A percentile compares a stretch with the other conserved stretches of the same genome.
Conservation (phyloP, 768 basidiomycete genomes). For the Auricularia sp. region DNA sequence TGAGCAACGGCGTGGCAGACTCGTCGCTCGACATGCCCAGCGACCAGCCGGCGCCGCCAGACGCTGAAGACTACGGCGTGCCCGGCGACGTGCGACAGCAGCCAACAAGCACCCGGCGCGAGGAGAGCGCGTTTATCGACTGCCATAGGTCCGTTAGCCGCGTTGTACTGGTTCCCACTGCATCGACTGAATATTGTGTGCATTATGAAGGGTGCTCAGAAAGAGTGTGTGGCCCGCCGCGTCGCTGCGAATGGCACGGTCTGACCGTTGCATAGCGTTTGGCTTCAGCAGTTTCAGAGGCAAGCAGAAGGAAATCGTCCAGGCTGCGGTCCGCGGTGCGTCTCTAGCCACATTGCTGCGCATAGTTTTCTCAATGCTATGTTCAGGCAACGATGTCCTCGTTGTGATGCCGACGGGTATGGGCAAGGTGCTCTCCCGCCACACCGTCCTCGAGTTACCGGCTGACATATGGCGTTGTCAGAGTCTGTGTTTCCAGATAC, state of each 20-base stretch:
- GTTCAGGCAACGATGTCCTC: slow-evolving; percentile 56
- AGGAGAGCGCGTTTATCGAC: background rate
- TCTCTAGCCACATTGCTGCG: background rate
- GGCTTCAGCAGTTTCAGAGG: slow-evolving; percentile 61
- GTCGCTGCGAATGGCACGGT: background rate
- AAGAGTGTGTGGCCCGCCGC: background rate
- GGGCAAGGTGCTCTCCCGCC: slow-evolving; percentile 54
- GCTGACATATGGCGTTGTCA: slow-evolving; percentile 15
- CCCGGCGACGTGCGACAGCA: too few relatives aligned
- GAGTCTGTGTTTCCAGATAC: slow-evolving; percentile 82
- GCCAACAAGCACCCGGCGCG: background rate
- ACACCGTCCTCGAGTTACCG: background rate
- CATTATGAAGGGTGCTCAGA: background rate
- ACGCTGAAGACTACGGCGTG: too few relatives aligned
- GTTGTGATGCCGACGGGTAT: slow-evolving; percentile 82
- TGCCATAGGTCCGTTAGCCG: background rate
- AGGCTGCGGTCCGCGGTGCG: slow-evolving; percentile 55
- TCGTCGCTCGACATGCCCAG: too few relatives aligned
- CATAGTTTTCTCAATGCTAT: background rate
- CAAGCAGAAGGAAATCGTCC: slow-evolving; percentile 65
- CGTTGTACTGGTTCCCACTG: too few relatives aligned
- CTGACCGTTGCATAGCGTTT: slow-evolving; percentile 39
- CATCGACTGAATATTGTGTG: background rate
- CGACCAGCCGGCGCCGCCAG: too few relatives aligned
- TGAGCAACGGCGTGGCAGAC: too few relatives aligned